Evolutionary conservation across 805 yeast species (phyloP).

Genomic region (Saccharomycopsis selenospora): DNA sequence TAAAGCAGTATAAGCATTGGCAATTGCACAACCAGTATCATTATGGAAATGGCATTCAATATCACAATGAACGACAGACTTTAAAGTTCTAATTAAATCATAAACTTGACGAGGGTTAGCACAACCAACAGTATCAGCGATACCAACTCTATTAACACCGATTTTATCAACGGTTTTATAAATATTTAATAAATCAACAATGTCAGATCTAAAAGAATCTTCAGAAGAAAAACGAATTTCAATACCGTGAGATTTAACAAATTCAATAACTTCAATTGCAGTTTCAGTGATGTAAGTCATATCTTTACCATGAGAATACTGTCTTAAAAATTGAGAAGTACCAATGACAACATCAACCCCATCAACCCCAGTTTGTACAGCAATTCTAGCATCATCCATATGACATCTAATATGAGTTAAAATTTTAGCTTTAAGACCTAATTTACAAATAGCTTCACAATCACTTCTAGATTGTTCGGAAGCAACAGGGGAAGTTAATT

Average conservation of each 20-base stretch:
- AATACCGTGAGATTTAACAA: slow-evolving; percentile 92
- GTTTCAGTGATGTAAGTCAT: slow-evolving; percentile 95
- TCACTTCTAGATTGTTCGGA: slow-evolving; percentile 87
- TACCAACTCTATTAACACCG: slow-evolving; percentile 98
- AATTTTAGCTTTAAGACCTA: slow-evolving; percentile 92
- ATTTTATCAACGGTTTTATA: slow-evolving; percentile 95
- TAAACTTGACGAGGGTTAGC: slow-evolving; percentile 99
- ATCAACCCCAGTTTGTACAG: slow-evolving; percentile 97
- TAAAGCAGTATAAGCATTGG: slow-evolving; percentile 95
- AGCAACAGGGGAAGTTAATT: slow-evolving; percentile 96
- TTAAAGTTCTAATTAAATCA: slow-evolving; percentile 89
- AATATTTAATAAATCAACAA: slow-evolving; percentile 90
- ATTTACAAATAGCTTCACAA: slow-evolving; percentile 97
- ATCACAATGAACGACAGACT: slow-evolving; percentile 90
- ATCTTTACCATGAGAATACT: slow-evolving; percentile 96
- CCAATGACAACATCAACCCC: slow-evolving; percentile 99
- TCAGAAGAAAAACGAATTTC: slow-evolving; percentile 96
- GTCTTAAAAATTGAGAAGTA: slow-evolving; percentile 89
- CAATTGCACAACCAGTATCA: slow-evolving; percentile 98
- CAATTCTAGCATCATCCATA: slow-evolving; percentile 97
- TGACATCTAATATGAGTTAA: slow-evolving; percentile 96
- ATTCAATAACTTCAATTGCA: slow-evolving; percentile 95
- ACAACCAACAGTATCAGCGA: slow-evolving; percentile 98
- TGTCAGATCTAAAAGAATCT: slow-evolving; percentile 94
- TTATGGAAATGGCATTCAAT: slow-evolving; percentile 98